Percentiles rank a stretch among this genome's conserved stretches.
phyloP scores from a whole-genome alignment of 768 basidiomycete genomes.

The Suillus cothurnatus region DNA sequence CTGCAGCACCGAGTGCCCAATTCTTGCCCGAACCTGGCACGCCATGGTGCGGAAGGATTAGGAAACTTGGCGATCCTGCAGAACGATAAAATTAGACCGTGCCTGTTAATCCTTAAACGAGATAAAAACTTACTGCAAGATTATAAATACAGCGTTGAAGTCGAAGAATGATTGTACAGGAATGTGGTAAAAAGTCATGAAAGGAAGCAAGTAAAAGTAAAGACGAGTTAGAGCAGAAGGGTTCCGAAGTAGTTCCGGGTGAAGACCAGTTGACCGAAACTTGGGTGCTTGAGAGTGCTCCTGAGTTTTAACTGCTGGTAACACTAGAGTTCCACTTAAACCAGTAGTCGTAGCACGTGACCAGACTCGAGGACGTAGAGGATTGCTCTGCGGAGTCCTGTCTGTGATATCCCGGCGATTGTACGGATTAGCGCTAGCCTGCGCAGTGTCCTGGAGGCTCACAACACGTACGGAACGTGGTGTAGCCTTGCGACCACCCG shows the following conservation, averaged over 20 bases:
- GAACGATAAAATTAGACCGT: conserved; percentile 3
- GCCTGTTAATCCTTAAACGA: neutral
- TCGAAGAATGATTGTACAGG: conserved; percentile 85
- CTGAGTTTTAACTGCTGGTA: conserved; percentile 36
- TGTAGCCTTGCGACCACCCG: conserved; percentile 73
- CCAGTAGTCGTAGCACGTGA: conserved; percentile 56
- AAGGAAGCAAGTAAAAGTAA: conserved; percentile 70
- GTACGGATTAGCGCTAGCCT: conserved; percentile 37
- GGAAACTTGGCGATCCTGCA: conserved; percentile 74
- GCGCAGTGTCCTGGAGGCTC: conserved; percentile 57
- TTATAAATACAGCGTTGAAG: conserved; percentile 83
- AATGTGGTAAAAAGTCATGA: conserved; percentile 71
- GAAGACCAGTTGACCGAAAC: conserved; percentile 68
- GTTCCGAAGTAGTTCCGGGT: conserved; percentile 66
- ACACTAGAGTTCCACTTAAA: conserved; percentile 45
- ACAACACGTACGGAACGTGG: conserved; percentile 84
- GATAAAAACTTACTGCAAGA: conserved; percentile 70
- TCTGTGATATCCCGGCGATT: conserved; percentile 50
- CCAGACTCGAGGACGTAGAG: conserved; percentile 52
- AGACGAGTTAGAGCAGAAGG: conserved; percentile 56
- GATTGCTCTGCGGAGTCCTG: conserved; percentile 47
- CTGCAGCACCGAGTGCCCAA: conserved; percentile 82
- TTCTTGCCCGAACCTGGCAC: conserved; percentile 71
- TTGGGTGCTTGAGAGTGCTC: conserved; percentile 53
- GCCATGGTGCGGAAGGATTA: conserved; percentile 66